Conservation (phyloP, 169 alveolate genomes). For the Plasmodium yoelii region DNA sequence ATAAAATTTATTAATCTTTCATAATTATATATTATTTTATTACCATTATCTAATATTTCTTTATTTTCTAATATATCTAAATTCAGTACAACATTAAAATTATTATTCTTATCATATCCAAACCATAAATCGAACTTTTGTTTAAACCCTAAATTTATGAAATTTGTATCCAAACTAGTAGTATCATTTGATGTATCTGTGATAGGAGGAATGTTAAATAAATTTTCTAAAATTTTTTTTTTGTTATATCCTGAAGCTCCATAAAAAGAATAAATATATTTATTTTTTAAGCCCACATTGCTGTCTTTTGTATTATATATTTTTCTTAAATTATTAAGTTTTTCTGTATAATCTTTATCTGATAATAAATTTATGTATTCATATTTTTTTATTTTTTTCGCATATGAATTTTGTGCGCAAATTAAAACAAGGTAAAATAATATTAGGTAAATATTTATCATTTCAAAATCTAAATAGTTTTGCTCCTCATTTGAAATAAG, state of each 20-base stretch:
- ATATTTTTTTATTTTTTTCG: conserved; percentile 31
- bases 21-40: conserved; percentile 23
- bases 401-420: conserved; percentile 32
- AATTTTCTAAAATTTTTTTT: conserved; percentile 22
- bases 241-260: conserved; percentile 50
- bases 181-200: no score
- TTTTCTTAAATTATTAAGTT: conserved; percentile 12
- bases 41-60: conserved; percentile 16
- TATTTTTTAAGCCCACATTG: conserved; percentile 9
- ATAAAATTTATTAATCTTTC: conserved; percentile 27
- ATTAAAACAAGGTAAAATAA: conserved; percentile 17
- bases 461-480: conserved; percentile 18
- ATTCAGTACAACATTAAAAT: conserved; percentile 44
- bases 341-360: conserved; percentile 33
- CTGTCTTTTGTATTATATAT: conserved; percentile 6
- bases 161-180: neutral
- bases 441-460: conserved; percentile 22
- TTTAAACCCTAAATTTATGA: conserved; percentile 38
- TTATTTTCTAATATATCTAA: conserved; percentile 47
- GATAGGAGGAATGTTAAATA: conserved; percentile 21
- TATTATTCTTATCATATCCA: conserved; percentile 36
- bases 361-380: conserved; percentile 61
- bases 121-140: conserved; percentile 60
- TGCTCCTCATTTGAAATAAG: conserved; percentile 2
- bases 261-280: conserved; percentile 41